Percentiles rank a stretch among this genome's conserved stretches.
Evolutionary conservation across 2,329 filamentous ascomycete species (phyloP).

Genomic region (Penicillium sp.): DNA sequence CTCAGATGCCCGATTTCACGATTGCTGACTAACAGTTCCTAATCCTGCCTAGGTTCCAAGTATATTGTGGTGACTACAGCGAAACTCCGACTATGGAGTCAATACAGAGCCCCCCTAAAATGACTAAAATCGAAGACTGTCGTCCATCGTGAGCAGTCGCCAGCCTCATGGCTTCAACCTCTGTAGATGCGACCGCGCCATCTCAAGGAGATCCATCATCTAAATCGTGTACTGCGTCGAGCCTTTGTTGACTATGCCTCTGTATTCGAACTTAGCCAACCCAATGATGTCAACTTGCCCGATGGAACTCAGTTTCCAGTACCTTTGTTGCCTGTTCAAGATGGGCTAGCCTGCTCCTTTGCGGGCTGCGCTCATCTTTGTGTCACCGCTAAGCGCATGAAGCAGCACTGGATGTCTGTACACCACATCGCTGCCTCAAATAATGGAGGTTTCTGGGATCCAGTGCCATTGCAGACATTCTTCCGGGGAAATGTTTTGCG

Average conservation of each 20-base stretch:
- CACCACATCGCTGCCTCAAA: conserved; percentile 19
- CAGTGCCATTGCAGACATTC: conserved; percentile 29
- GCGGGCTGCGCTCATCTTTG: conserved; percentile 30
- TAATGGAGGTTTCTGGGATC: conserved; percentile 14
- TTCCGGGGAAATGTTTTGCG: conserved; percentile 30
- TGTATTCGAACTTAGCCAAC: conserved; percentile 18
- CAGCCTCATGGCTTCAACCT: too few relatives aligned
- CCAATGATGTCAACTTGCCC: conserved; percentile 22
- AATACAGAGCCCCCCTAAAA: too few relatives aligned
- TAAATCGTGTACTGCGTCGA: conserved; percentile 10
- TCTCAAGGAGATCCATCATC: conserved; percentile 32
- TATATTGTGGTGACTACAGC: too few relatives aligned
- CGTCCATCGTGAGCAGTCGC: too few relatives aligned
- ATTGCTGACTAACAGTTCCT: too few relatives aligned
- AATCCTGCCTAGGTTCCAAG: too few relatives aligned
- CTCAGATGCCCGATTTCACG: too few relatives aligned
- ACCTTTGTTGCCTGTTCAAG: conserved; percentile 24
- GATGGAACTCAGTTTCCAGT: conserved; percentile 28
- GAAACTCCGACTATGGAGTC: too few relatives aligned
- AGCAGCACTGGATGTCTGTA: conserved; percentile 29
- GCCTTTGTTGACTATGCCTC: conserved; percentile 11
- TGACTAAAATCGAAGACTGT: too few relatives aligned
- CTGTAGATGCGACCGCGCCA: conserved; percentile 12
- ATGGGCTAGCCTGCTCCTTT: conserved; percentile 25
- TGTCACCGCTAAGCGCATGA: conserved; percentile 35